Percentiles rank a stretch among this genome's conserved stretches.
These are phyloP conservation scores for Cystoderma amianthinum DNA, from an alignment of 768 basidiomycete genomes.

Conservation along the genomic window DNA sequence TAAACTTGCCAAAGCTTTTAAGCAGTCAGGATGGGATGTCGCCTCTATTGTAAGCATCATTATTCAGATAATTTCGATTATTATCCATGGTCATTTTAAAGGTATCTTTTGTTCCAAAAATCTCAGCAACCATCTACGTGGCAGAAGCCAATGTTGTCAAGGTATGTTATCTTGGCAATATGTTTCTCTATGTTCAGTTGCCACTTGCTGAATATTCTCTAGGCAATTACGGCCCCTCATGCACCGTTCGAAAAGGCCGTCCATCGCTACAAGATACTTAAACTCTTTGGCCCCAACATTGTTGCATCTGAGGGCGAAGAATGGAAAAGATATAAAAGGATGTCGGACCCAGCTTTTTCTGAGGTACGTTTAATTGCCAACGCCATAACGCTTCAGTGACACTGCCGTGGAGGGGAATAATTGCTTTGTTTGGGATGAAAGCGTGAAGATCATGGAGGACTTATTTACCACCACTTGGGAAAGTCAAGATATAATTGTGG, in stretches of 20 bases:
- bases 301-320: too few relatives aligned
- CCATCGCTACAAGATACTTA: conserved; percentile 33
- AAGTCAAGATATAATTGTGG: neutral
- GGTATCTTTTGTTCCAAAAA: conserved; percentile 10
- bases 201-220: conserved; percentile 1
- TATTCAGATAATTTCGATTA: neutral
- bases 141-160: conserved; percentile 35
- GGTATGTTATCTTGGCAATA: conserved; percentile 11
- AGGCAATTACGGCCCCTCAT: conserved; percentile 46
- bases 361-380: conserved; percentile 28
- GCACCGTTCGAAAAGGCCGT: conserved; percentile 53
- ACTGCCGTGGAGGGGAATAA: conserved; percentile 16
- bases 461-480: neutral
- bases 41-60: neutral
- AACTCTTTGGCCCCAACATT: conserved; percentile 54
- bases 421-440: conserved; percentile 8
- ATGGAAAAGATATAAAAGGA: conserved; percentile 54
- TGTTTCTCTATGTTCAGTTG: neutral
- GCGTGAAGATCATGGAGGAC: neutral
- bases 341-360: conserved; percentile 59
- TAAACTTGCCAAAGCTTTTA: neutral
- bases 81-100: conserved; percentile 8
- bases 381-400: neutral
- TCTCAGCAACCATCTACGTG: conserved; percentile 15
- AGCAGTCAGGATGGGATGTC: neutral